Base-by-base conservation (phyloP, 2,329 filamentous ascomycete genomes). In the Cercospora sojina region DNA sequence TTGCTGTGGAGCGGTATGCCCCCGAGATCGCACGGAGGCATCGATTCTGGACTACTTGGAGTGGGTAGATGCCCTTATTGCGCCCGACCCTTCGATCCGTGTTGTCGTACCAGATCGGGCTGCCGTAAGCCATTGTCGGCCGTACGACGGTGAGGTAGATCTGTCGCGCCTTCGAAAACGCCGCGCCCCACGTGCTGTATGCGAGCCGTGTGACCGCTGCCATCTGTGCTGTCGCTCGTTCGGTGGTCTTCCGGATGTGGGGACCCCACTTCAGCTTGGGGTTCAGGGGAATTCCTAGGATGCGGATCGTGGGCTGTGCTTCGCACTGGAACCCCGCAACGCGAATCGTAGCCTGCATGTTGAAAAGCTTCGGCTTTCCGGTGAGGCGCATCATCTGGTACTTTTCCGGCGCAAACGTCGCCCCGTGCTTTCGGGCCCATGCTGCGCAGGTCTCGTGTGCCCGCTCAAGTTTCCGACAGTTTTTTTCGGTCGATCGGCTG, bases 1-100 rank as follows among this genome's bases (percentile, higher is more conserved):
- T 41, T 9, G 53, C 61, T 47, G 51, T 65, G 31, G 55, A 63
- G 8, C 62, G 65, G 43, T 68, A 65, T 53, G 63, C 63, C n/a
- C 63, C 66, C 53, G 41, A 35, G 23, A 68, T 62, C 25, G 49
- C 58, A 12, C 63, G 18, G 16, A 68, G 63, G 23, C 35, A 60
- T 18, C 60, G 41, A 38, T 53, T 67, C 61, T 67, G 61, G 23
- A 60, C 53, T 29, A 43, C 55, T 49, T 64, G 41, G n/a, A n/a
- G n/a, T n/a, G n/a, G n/a, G n/a, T n/a, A n/a, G n/a, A n/a, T n/a
- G n/a, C n/a, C n/a, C n/a, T 49, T 60, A 18, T 60, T 43, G 18
- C 58, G 18, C 7, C 58, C 32, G 13, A 60, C 16, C 35, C 35
- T 7, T 7, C 7, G 35, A 38, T 38, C 35, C 16, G 35, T 16